Base-by-base conservation (phyloP, 23 red algal genomes). In the Chondrus crispus region DNA sequence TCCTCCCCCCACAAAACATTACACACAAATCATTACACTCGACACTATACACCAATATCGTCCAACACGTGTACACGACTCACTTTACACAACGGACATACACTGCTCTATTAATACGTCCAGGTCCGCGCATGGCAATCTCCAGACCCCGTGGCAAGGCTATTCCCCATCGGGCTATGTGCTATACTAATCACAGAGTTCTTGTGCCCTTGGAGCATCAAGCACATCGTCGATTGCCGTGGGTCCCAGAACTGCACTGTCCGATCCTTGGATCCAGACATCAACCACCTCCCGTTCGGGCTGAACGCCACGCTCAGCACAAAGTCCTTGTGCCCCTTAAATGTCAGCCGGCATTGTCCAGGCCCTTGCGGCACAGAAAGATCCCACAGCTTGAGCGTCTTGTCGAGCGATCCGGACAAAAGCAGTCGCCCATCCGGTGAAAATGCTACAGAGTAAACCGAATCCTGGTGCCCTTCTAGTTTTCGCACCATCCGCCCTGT, bases 371-470 rank as follows among this genome's bases (percentile, higher is more conserved):
- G 14, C 13, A 92, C 77, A 2, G 96, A 91, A 40, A 98, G 55
- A 74, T 98, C 87, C 96, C 96, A 98, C 33, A 98, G 72, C 73
- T 95, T 98, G 52, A 98, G 85, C 14, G 90, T 98, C 84, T 95
- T 98, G 80, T 98, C 96, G 5, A 98, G 62, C 1, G 96, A 98
- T 2, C 96, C 96, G 7, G 96, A 98, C 36, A 98, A 68, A 22
- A 98, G 43, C 48, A 88, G 35, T 41, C 92, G 58, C 35, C 96
- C 91, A 58, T 98, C 96, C 26, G 88, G 92, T 19, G 96, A 98
- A 82, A 98, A 98, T 13, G 96, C 96, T 24, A 98, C 96, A 18
- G 96, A 94, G 55, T 98, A 98, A 42, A 98, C 96, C 53, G 96
- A 98, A 69, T 98, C 96, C 36, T 86, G 72, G 66, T 98, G 96